phyloP scores from a whole-genome alignment of 768 basidiomycete genomes.

The Bullera alba region DNA sequence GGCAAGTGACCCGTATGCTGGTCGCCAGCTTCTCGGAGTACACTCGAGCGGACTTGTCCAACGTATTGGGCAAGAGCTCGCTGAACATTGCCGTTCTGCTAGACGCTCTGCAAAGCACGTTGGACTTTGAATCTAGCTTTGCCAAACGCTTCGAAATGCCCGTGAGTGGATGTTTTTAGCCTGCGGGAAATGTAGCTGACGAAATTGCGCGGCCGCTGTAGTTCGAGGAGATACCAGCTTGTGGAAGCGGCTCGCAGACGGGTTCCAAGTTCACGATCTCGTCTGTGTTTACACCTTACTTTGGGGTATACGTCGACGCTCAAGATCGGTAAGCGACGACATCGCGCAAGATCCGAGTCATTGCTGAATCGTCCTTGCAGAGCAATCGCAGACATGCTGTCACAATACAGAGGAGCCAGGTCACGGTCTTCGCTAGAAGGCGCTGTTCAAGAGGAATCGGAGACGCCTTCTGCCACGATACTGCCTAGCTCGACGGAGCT shows the following conservation, averaged over 20 bases:
- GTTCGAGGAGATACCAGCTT: slow-evolving; percentile 34
- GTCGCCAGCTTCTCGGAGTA: slow-evolving; percentile 82
- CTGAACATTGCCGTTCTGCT: slow-evolving; percentile 70
- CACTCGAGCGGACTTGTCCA: slow-evolving; percentile 82
- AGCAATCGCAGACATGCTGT: slow-evolving; percentile 82
- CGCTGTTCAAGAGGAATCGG: slow-evolving; percentile 47
- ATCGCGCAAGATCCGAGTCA: not conserved
- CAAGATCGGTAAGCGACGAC: slow-evolving; percentile 69
- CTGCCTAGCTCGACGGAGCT: slow-evolving; percentile 90
- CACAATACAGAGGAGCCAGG: slow-evolving; percentile 62
- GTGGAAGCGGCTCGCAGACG: slow-evolving; percentile 5
- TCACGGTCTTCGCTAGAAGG: slow-evolving; percentile 64
- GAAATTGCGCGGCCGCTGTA: slow-evolving; percentile 49
- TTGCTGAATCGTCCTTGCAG: too few species aligned
- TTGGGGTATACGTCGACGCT: slow-evolving; percentile 88
- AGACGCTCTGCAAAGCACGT: slow-evolving; percentile 75
- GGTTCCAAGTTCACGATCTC: slow-evolving; percentile 59
- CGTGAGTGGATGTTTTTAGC: slow-evolving; percentile 58
- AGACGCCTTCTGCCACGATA: slow-evolving; percentile 56
- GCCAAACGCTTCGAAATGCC: slow-evolving; percentile 72
- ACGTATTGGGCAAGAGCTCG: slow-evolving; percentile 69
- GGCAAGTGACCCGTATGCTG: slow-evolving; percentile 78
- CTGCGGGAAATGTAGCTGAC: slow-evolving; percentile 79
- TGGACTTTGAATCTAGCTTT: slow-evolving; percentile 81
- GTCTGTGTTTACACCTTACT: slow-evolving; percentile 84